Evolutionary conservation across 306 rosid genomes (phyloP).

Genomic region (Comarum palustre): DNA sequence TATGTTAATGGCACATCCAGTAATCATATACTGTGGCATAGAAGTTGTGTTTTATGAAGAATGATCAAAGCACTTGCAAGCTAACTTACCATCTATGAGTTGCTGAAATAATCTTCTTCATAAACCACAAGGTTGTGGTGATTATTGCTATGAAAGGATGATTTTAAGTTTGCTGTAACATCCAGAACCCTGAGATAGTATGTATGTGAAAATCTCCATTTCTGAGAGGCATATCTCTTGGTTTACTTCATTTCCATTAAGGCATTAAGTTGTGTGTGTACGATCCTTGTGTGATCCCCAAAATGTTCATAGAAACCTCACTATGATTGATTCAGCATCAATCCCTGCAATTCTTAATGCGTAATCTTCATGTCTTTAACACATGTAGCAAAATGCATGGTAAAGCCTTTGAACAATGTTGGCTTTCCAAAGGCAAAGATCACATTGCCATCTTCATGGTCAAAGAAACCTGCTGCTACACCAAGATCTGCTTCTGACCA

Average conservation of each 20-base stretch:
- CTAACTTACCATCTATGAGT: neutral
- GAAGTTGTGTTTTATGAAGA: neutral
- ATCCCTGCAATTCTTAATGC: neutral
- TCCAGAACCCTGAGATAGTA: neutral
- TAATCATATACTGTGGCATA: neutral
- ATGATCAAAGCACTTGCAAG: neutral
- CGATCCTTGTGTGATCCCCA: neutral
- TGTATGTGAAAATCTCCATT: neutral
- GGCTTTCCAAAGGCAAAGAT: neutral
- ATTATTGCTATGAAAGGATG: neutral
- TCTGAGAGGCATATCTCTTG: neutral
- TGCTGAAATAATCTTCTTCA: neutral
- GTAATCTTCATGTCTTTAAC: neutral
- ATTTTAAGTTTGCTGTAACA: neutral
- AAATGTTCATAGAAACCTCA: neutral
- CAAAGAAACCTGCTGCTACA: slow-evolving; percentile 1
- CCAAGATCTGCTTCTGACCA: slow-evolving; percentile 7
- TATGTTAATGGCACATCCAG: neutral
- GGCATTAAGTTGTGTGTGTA: neutral
- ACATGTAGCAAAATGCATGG: neutral
- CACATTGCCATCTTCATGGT: slow-evolving; percentile 2
- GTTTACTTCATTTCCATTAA: neutral
- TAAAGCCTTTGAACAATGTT: neutral
- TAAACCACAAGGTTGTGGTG: neutral
- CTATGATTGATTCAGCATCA: neutral